Evolutionary conservation across 2,329 filamentous ascomycete species (phyloP), one percentile per base, ranked within the genome.

Genomic region (Aspergillus japonicus): DNA sequence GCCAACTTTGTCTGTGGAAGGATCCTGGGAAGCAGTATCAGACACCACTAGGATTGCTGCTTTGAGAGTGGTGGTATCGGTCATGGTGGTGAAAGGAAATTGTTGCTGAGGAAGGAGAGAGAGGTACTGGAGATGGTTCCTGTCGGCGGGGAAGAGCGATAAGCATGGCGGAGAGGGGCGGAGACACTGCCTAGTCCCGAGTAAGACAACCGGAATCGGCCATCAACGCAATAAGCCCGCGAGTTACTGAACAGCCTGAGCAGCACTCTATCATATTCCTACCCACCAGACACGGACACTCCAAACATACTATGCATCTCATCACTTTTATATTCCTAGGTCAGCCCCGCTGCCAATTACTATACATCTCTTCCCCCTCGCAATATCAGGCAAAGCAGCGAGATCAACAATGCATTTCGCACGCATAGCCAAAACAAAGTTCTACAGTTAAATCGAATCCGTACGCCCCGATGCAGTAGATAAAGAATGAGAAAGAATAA

Each of bases 1-100:
- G 5, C 86, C 86, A 8, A 91, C 89, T 63, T 86, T 86, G 77
- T 99, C 95, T 1, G 91, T 88, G 3, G 89, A 87, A 0, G 91
- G 85, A 73, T 96, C 89, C 66, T 86, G 83, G 8, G 88, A 87
- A 5, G 93, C 95, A 5, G 95, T 99, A 54, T 96, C 96, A 1
- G 95, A 98, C 44, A 99, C 84, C 66, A 98, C 84, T 56, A 99
- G 82, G 52, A 99, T 88, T 7, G 89, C 91, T 35, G 88, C 89
- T 71, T 81, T 89, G 12, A 98, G 80, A 2, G 6, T 16, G 55
- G 66, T 69, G 51, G 59, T 54, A 21, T 69, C 71, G 33, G 66
- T 56, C 74, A 76, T 76, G 50, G 29, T 71, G 52, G 29, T 71
- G 52, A 35, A 26, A 53, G 24, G 4, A 12, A 16, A 14, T 11